Percentiles rank a stretch among this genome's conserved stretches.
Conservation (phyloP, 352 stramenopile genomes). For the Aphanomyces astaci region DNA sequence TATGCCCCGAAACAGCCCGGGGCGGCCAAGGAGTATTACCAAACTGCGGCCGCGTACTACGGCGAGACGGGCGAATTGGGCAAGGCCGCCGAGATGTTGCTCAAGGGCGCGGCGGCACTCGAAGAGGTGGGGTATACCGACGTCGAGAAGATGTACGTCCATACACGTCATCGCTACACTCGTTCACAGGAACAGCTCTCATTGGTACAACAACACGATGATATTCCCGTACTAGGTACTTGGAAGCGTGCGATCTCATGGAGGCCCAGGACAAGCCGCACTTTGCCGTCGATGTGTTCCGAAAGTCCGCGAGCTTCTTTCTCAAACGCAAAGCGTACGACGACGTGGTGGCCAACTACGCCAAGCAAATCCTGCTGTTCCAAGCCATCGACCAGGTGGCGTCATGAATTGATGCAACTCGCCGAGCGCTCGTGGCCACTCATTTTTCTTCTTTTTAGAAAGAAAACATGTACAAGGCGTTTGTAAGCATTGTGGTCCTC, state of each 20-base stretch:
- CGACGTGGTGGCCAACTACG: constrained; percentile 41
- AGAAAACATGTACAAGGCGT: constrained; percentile 58
- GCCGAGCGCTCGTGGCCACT: not conserved
- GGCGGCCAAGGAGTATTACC: constrained; percentile 51
- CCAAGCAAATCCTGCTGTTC: constrained; percentile 48
- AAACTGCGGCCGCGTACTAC: constrained; percentile 54
- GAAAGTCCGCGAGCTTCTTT: constrained; percentile 68
- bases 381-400: constrained; percentile 50
- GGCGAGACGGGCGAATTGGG: constrained; percentile 77
- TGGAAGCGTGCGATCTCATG: constrained; percentile 58
- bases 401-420: constrained; percentile 18
- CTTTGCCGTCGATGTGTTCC: constrained; percentile 71
- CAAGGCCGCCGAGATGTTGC: constrained; percentile 65
- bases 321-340: constrained; percentile 44
- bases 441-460: not conserved
- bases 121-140: constrained; percentile 36
- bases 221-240: too few relatives aligned
- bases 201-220: too few relatives aligned
- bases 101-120: constrained; percentile 49
- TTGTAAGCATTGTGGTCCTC: constrained; percentile 61
- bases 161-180: too few relatives aligned
- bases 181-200: too few relatives aligned
- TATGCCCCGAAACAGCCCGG: constrained; percentile 33
- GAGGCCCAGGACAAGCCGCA: constrained; percentile 76
- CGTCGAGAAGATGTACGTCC: constrained; percentile 36